Conservation (phyloP, 805 yeast species). For the Candida ulmi region DNA sequence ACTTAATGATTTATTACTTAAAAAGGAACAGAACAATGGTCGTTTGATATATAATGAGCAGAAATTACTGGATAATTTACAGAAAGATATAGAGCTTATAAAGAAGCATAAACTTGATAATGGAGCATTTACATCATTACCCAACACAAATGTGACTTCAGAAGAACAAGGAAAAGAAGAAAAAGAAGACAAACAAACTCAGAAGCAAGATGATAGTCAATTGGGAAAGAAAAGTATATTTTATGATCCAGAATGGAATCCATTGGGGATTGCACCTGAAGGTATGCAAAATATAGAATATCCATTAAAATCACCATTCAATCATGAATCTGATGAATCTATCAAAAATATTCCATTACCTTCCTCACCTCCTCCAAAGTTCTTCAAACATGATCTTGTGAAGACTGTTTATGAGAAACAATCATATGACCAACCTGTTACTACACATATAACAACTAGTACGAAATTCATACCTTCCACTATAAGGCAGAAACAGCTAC, state of each 20-base stretch:
- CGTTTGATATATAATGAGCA: slow-evolving; percentile 29
- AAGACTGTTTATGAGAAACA: slow-evolving; percentile 1
- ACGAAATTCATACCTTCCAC: slow-evolving; percentile 7
- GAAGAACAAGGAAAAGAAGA: too few species aligned
- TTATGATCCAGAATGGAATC: slow-evolving; percentile 64
- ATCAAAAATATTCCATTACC: slow-evolving; percentile 28
- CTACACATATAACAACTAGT: slow-evolving; percentile 4
- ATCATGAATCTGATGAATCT: slow-evolving; percentile 15
- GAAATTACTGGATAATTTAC: slow-evolving; percentile 27
- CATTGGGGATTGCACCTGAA: slow-evolving; percentile 48
- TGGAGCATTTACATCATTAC: slow-evolving; percentile 4
- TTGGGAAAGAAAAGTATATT: slow-evolving; percentile 48
- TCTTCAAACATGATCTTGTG: slow-evolving; percentile 10
- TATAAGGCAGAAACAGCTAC: background rate
- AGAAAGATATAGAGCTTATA: slow-evolving; percentile 37
- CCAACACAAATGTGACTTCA: too few species aligned
- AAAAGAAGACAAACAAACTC: background rate
- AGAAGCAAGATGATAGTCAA: slow-evolving; percentile 8
- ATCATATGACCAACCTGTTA: background rate
- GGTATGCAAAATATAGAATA: slow-evolving; percentile 9
- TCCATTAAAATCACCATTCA: background rate
- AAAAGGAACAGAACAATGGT: slow-evolving; percentile 29
- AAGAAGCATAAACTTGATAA: slow-evolving; percentile 18
- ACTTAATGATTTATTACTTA: slow-evolving; percentile 21
- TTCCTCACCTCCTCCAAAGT: slow-evolving; percentile 14